Evolutionary conservation across 192 early-diverging fungal genomes (phyloP).

Genomic region (Coemansia sp.): DNA sequence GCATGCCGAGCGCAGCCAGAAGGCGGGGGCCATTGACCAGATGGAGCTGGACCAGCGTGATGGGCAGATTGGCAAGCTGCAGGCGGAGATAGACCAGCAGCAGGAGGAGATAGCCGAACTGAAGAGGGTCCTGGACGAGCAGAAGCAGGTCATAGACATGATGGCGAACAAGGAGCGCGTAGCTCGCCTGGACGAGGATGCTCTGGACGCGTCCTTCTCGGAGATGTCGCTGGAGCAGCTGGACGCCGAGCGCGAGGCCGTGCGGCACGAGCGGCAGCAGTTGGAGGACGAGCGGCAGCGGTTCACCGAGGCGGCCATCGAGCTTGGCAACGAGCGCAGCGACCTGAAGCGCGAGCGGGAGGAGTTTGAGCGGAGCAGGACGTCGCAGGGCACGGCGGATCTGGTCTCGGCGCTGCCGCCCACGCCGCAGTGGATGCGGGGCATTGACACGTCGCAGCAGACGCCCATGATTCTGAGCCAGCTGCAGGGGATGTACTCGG

Average conservation of each 20-base stretch:
- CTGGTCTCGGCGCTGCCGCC: slow-evolving; percentile 27
- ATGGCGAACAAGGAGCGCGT: slow-evolving; percentile 6
- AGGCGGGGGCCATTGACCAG: slow-evolving; percentile 2
- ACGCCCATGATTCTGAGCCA: slow-evolving; percentile 35
- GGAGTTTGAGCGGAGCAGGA: slow-evolving; percentile 13
- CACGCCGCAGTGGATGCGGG: slow-evolving; percentile 47
- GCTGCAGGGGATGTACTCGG: slow-evolving; percentile 18
- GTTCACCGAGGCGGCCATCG: slow-evolving; percentile 66
- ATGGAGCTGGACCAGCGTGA: slow-evolving; percentile 49
- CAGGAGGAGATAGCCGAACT: slow-evolving; percentile 17
- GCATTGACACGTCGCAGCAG: slow-evolving; percentile 18
- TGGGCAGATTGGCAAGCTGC: slow-evolving; percentile 44
- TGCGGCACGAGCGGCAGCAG: slow-evolving; percentile 50
- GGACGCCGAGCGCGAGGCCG: slow-evolving; percentile 39
- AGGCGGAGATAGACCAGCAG: slow-evolving; percentile 17
- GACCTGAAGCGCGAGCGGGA: slow-evolving; percentile 37
- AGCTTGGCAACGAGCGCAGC: slow-evolving; percentile 62
- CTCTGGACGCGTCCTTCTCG: slow-evolving; percentile 39
- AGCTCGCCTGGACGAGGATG: slow-evolving; percentile 1
- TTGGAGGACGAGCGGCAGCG: slow-evolving; percentile 58
- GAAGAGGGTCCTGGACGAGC: slow-evolving; percentile 30
- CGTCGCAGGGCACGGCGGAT: slow-evolving; percentile 6
- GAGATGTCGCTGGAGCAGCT: slow-evolving; percentile 45
- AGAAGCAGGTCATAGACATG: slow-evolving; percentile 26
- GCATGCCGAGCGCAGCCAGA: slow-evolving; percentile 11